Evolutionary conservation across 1,284 basidiomycete genomes (phyloP).

Genomic region (Afroboletus lepidellus): DNA sequence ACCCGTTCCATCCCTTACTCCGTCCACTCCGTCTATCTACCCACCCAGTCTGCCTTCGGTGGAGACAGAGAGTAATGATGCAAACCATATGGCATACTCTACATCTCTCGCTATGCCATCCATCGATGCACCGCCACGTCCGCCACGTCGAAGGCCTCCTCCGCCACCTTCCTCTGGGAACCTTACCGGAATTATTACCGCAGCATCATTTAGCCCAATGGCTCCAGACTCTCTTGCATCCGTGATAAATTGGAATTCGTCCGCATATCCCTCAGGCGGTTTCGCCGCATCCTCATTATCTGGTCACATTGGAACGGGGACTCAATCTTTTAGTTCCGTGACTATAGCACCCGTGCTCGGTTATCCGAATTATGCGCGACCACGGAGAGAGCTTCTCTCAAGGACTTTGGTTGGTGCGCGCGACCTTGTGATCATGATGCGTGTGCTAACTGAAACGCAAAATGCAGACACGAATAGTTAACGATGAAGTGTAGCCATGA

Average conservation of each 20-base stretch:
- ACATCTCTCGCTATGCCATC: background rate
- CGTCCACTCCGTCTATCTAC: constrained; percentile 19
- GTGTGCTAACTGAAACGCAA: constrained; percentile 7
- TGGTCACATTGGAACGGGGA: background rate
- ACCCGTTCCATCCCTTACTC: constrained; percentile 3
- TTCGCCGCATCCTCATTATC: background rate
- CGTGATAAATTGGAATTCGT: background rate
- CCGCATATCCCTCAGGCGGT: background rate
- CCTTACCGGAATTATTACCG: constrained; percentile 1
- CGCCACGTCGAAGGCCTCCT: constrained; percentile 29
- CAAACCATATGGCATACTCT: background rate
- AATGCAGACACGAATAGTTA: background rate
- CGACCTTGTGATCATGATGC: background rate
- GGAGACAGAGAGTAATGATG: background rate
- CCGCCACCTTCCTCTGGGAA: constrained; percentile 8
- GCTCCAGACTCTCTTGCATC: background rate
- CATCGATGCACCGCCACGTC: constrained; percentile 36
- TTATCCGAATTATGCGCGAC: background rate
- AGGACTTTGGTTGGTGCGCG: constrained; percentile 1
- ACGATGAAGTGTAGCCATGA: background rate
- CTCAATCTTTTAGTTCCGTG: background rate
- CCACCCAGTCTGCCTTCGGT: constrained; percentile 10
- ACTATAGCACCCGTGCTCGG: background rate
- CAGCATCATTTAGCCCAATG: background rate
- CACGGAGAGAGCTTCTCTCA: background rate